Percentiles rank a stretch among this genome's conserved stretches.
These are phyloP conservation scores for Marsdenia floribunda DNA, from an alignment of 257 asterid genomes.

Conservation along the genomic window DNA sequence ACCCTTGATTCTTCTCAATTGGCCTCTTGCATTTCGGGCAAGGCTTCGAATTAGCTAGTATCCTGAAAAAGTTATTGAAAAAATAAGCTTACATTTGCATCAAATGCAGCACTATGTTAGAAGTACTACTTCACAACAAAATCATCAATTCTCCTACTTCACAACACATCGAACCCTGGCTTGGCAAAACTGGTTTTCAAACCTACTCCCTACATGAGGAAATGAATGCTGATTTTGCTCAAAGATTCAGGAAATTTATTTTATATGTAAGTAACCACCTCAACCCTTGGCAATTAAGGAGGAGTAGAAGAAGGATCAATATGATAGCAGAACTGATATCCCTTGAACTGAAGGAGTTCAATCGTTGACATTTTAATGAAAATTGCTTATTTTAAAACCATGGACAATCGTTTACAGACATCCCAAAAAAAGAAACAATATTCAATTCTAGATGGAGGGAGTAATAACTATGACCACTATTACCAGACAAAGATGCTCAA, in stretches of 20 bases:
- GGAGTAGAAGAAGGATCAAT: not conserved
- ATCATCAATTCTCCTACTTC: not conserved
- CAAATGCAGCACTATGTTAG: slow-evolving; percentile 5
- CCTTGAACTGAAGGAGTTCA: not conserved
- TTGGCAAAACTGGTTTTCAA: not conserved
- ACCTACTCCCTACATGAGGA: not conserved
- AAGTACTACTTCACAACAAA: not conserved
- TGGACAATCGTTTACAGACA: not conserved
- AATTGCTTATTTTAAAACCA: no score
- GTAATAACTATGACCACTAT: not conserved
- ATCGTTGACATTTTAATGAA: not conserved
- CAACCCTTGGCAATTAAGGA: not conserved
- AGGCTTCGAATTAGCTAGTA: slow-evolving; percentile 95
- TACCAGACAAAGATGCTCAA: not conserved
- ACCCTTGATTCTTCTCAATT: slow-evolving; percentile 96
- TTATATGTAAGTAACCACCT: not conserved
- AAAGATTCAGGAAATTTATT: not conserved
- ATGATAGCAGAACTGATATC: not conserved
- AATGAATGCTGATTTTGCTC: not conserved
- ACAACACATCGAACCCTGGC: not conserved
- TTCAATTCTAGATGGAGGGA: not conserved
- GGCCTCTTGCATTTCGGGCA: slow-evolving; percentile 99
- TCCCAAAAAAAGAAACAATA: not conserved
- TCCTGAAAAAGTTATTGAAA: slow-evolving; percentile 50
- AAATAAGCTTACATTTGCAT: slow-evolving; percentile 18